Evolutionary conservation across 805 yeast species (phyloP).

Genomic region (Zygotorulaspora chibaensis): DNA sequence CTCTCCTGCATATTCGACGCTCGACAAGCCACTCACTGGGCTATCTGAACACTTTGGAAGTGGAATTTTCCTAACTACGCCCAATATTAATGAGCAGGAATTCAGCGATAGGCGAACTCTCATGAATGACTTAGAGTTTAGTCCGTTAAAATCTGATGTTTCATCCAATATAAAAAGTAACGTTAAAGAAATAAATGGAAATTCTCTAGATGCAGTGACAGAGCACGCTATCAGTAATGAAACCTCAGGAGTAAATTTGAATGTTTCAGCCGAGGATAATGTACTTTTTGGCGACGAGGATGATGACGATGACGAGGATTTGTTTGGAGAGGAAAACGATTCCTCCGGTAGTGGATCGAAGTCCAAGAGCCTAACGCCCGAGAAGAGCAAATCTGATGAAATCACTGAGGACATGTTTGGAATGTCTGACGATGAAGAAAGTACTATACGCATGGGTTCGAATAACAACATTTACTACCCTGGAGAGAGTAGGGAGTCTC

Average conservation of each 20-base stretch:
- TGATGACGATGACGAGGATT: slow-evolving; percentile 33
- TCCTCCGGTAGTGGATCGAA: slow-evolving; percentile 19
- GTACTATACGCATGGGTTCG: slow-evolving; percentile 6
- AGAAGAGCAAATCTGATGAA: slow-evolving; percentile 22
- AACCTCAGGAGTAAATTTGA: slow-evolving; percentile 3
- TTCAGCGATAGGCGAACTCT: slow-evolving; percentile 14
- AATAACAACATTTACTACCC: slow-evolving; percentile 5
- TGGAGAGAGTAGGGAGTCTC: slow-evolving; percentile 4
- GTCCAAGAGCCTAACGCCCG: slow-evolving; percentile 3
- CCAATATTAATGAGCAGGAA: slow-evolving; percentile 18
- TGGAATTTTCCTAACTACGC: slow-evolving; percentile 19
- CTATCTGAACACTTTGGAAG: slow-evolving; percentile 15
- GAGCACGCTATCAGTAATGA: background rate
- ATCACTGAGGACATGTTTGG: slow-evolving; percentile 32
- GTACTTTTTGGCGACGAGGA: slow-evolving; percentile 36
- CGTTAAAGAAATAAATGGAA: slow-evolving; percentile 3
- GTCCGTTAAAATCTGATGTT: slow-evolving; percentile 17
- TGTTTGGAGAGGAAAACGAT: slow-evolving; percentile 37
- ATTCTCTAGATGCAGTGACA: slow-evolving; percentile 1
- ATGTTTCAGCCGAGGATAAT: slow-evolving; percentile 23
- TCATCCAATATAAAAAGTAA: slow-evolving; percentile 5
- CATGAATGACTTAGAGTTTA: slow-evolving; percentile 12
- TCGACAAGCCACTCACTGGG: slow-evolving; percentile 9
- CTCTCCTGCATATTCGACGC: slow-evolving; percentile 12
- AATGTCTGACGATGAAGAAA: slow-evolving; percentile 31